Conservation (phyloP, 2,329 filamentous ascomycete species). For the Ophiocordyceps camponoti-floridani region DNA sequence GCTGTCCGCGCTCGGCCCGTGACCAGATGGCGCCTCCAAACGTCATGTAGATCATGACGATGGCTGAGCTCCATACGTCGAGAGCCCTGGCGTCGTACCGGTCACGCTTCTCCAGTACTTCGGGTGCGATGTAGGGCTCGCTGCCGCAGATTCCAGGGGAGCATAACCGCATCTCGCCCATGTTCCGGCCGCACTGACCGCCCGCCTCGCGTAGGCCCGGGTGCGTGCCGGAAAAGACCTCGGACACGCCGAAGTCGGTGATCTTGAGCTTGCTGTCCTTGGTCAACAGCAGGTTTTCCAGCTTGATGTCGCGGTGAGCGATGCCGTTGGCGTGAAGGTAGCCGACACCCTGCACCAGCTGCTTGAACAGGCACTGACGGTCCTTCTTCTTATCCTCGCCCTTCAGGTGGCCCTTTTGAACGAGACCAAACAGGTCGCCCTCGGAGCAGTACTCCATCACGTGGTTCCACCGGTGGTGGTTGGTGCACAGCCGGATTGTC, state of each 20-base stretch:
- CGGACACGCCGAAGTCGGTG: slow-evolving; percentile 78
- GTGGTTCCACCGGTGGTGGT: slow-evolving; percentile 66
- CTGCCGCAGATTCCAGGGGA: slow-evolving; percentile 70
- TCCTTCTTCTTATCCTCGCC: slow-evolving; percentile 47
- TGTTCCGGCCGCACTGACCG: slow-evolving; percentile 55
- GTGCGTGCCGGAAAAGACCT: slow-evolving; percentile 69
- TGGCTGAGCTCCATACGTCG: slow-evolving; percentile 74
- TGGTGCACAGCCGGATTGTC: slow-evolving; percentile 57
- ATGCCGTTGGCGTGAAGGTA: slow-evolving; percentile 75
- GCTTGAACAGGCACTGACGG: slow-evolving; percentile 75
- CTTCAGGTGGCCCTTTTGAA: slow-evolving; percentile 52
- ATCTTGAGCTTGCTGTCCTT: slow-evolving; percentile 74
- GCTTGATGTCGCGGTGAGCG: slow-evolving; percentile 79
- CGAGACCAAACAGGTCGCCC: slow-evolving; percentile 62
- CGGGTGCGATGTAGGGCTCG: slow-evolving; percentile 72
- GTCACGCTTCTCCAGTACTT: slow-evolving; percentile 53
- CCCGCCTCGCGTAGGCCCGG: slow-evolving; percentile 57
- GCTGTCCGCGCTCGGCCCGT: slow-evolving; percentile 37
- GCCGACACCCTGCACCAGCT: slow-evolving; percentile 63
- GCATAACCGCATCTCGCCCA: slow-evolving; percentile 54
- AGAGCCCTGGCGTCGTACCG: slow-evolving; percentile 57
- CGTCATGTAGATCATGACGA: slow-evolving; percentile 64
- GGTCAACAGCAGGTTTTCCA: slow-evolving; percentile 69
- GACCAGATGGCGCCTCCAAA: slow-evolving; percentile 61
- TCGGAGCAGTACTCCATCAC: slow-evolving; percentile 85